Percentiles rank a stretch among this genome's conserved stretches.
phyloP scores from a whole-genome alignment of 257 asterid genomes.

The Solanum ahanhuiri region DNA sequence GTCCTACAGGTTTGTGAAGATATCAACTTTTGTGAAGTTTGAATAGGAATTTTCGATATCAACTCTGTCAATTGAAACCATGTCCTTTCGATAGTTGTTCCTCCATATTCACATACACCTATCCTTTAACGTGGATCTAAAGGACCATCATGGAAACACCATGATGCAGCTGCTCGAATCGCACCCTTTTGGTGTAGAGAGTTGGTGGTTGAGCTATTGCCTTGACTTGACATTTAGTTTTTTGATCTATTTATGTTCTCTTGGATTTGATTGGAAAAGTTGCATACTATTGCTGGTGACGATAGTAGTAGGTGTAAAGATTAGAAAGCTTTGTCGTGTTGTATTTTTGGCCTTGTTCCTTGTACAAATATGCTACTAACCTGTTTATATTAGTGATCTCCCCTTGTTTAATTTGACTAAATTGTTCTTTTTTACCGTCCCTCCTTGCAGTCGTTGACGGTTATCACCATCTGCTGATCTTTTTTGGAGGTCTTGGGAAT shows the following conservation, averaged over 20 bases:
- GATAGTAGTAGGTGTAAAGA: neutral
- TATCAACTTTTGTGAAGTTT: neutral
- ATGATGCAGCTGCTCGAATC: neutral
- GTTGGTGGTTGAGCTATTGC: neutral
- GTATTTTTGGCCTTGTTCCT: neutral
- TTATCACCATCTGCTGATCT: neutral
- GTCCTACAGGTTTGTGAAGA: constrained; percentile 36
- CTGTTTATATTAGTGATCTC: neutral
- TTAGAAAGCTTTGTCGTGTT: neutral
- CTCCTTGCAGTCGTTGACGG: constrained; percentile 38
- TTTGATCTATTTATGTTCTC: neutral
- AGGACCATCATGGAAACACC: neutral
- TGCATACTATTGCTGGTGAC: neutral
- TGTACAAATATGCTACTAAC: neutral
- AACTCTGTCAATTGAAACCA: neutral
- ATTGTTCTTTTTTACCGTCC: neutral
- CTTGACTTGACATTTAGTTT: neutral
- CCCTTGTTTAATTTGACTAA: neutral
- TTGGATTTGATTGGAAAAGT: neutral
- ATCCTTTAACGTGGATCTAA: neutral
- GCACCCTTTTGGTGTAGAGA: neutral
- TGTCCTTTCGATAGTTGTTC: neutral
- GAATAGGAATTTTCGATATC: neutral
- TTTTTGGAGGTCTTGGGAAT: neutral
- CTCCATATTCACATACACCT: neutral